These are phyloP conservation scores for Dryas drummondii DNA, from an alignment of 306 rosid genomes.

Conservation along the genomic window DNA sequence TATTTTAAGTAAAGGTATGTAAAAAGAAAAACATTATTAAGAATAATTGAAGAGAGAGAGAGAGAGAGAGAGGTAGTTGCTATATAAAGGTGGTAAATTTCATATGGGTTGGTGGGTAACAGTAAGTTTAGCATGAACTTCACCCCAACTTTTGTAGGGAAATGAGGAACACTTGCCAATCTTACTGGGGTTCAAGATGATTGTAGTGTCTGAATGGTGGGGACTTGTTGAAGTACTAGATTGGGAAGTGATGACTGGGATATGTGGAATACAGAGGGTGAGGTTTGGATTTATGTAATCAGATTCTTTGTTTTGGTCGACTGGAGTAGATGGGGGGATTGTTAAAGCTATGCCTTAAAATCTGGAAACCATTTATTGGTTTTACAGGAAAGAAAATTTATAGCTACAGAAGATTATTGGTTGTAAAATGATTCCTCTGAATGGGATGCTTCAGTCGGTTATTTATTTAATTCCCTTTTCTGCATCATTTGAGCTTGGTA, in stretches of 20 bases:
- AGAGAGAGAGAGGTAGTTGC: background rate
- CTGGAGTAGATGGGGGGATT: constrained; percentile 10
- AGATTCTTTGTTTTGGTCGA: constrained; percentile 25
- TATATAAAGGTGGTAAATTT: constrained; percentile 6
- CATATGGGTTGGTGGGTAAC: constrained; percentile 19
- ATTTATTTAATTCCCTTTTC: background rate
- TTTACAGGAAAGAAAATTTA: background rate
- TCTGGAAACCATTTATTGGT: background rate
- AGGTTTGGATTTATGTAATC: constrained; percentile 29
- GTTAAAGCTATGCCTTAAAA: background rate
- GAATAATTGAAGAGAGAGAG: constrained; percentile 22
- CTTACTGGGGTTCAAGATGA: constrained; percentile 25
- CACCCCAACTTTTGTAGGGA: constrained; percentile 23
- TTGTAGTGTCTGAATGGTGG: constrained; percentile 29
- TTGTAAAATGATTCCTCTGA: constrained; percentile 9
- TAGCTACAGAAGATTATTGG: background rate
- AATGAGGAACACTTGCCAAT: constrained; percentile 28
- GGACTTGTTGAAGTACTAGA: constrained; percentile 31
- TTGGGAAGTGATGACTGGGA: constrained; percentile 35
- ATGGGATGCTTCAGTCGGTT: constrained; percentile 8
- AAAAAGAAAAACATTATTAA: background rate
- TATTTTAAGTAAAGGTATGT: constrained; percentile 6
- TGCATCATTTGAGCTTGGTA: constrained; percentile 9
- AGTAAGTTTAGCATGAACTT: background rate
- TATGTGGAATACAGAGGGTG: constrained; percentile 21